Percentiles rank a stretch among this genome's conserved stretches.
These are phyloP conservation scores for Sphagnum tenellum DNA, from an alignment of 225 moss, liverwort and hornwort species.

Conservation along the genomic window DNA sequence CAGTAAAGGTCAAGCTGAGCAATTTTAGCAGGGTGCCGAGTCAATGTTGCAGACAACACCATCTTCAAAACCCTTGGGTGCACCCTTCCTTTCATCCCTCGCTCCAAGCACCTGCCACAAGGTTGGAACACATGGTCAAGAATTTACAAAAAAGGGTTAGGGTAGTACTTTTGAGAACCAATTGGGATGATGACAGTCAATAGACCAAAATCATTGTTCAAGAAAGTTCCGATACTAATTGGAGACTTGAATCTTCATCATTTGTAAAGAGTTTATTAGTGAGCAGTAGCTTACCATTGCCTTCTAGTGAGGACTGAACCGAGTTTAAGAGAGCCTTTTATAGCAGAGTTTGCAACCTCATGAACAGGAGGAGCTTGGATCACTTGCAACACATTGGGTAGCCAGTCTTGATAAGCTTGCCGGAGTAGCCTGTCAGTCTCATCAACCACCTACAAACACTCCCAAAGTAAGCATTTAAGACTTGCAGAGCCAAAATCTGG, in stretches of 20 bases:
- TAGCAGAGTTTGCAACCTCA: conserved; percentile 11
- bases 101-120: conserved; percentile 60
- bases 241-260: not conserved
- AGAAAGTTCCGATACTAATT: too few species aligned
- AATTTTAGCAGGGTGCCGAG: conserved; percentile 94
- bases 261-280: not conserved
- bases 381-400: conserved; percentile 71
- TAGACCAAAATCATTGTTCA: too few species aligned
- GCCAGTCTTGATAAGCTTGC: conserved; percentile 96
- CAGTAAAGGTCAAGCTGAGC: conserved; percentile 77
- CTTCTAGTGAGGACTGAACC: conserved; percentile 54
- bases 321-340: conserved; percentile 23
- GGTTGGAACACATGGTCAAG: too few species aligned
- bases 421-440: conserved; percentile 90
- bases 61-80: conserved; percentile 86
- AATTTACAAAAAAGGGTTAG: too few species aligned
- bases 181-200: too few species aligned
- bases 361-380: conserved; percentile 29
- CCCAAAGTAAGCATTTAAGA: too few species aligned
- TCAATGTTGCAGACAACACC: conserved; percentile 91
- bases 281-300: conserved; percentile 38
- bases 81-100: conserved; percentile 65
- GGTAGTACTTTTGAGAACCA: too few species aligned
- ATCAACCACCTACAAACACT: conserved; percentile 73
- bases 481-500: too few species aligned